phyloP scores from a whole-genome alignment of 2,329 filamentous ascomycete genomes.

The Cytospora chrysosperma region DNA sequence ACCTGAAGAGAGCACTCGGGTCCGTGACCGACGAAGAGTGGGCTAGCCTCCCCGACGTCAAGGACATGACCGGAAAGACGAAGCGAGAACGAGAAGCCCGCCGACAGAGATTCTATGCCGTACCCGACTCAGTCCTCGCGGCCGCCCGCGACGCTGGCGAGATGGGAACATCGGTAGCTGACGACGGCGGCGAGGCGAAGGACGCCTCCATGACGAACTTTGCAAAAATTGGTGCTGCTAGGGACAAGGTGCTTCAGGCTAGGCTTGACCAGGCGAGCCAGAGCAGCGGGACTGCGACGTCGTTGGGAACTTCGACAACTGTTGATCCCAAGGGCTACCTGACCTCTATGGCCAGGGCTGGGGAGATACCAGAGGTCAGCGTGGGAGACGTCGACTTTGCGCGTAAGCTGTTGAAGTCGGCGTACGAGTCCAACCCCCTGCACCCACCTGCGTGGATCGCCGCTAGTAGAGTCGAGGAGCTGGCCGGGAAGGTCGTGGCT shows the following conservation, averaged over 20 bases:
- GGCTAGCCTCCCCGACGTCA: slow-evolving; percentile 92
- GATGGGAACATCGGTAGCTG: slow-evolving; percentile 83
- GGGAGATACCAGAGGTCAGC: slow-evolving; percentile 76
- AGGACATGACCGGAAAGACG: slow-evolving; percentile 94
- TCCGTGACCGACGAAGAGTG: slow-evolving; percentile 93
- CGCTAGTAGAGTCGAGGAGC: slow-evolving; percentile 84
- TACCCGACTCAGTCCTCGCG: slow-evolving; percentile 92
- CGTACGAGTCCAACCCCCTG: slow-evolving; percentile 94
- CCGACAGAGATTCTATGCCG: slow-evolving; percentile 87
- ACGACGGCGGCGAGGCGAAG: slow-evolving; percentile 61
- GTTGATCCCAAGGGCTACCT: slow-evolving; percentile 96
- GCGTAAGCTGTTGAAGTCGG: slow-evolving; percentile 87
- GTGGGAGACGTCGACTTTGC: slow-evolving; percentile 96
- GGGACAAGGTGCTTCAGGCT: slow-evolving; percentile 95
- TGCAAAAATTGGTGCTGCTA: slow-evolving; percentile 91
- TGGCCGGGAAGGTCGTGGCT: slow-evolving; percentile 87
- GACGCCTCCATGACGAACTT: slow-evolving; percentile 98
- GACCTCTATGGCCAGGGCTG: slow-evolving; percentile 82
- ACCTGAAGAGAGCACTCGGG: slow-evolving; percentile 85
- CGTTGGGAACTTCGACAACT: slow-evolving; percentile 78
- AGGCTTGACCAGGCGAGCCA: slow-evolving; percentile 85
- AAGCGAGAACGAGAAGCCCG: slow-evolving; percentile 79
- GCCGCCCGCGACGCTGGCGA: slow-evolving; percentile 78
- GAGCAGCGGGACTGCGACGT: slow-evolving; percentile 63
- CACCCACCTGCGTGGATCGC: slow-evolving; percentile 97